Evolutionary conservation across 345 rosid species (phyloP), one percentile per base, ranked within the genome.

Genomic region (Dimocarpus longan): DNA sequence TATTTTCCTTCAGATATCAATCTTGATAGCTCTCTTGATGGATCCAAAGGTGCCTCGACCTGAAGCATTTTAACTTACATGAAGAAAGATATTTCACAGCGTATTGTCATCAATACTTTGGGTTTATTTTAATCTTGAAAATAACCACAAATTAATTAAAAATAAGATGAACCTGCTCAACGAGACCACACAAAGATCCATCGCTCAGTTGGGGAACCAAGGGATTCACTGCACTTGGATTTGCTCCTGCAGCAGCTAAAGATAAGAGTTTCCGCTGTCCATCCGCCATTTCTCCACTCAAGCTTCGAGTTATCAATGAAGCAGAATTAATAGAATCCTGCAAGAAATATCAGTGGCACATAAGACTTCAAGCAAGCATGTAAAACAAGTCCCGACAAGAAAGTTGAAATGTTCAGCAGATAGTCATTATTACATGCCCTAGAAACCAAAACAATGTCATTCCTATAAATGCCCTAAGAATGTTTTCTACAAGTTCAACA

Each of bases 241-340:
- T 95, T 66, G 92, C 86, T 78, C 92, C 95, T 76, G 90, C 89
- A 67, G 90, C 88, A 70, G 93, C 92, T 40, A 92, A 82, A 77
- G 94, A 90, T 78, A 94, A 77, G 44, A 90, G 82, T 88, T 91
- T 93, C 43, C 93, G 80, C 75, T 91, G 97, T 69, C 81, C 88
- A 81, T 94, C 99, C 63, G 92, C 94, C 82, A 91, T 63, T 78
- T 96, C 99, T 75, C 94, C 94, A 48, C 88, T 89, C 78, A 92
- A 82, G 60, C 92, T 87, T 82, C 84, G 91, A 74, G 93, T 78
- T 77, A 91, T 77, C 48, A 97, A 81, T 7, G 95, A 92, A 1
- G 92, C 91, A 68, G 99, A 88, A 78, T 83, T 91, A 66, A 94
- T 84, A 43, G 91, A 81, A 67, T 93, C 99, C 99, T 96, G 91